Percentiles rank a stretch among this genome's conserved stretches.
Evolutionary conservation across 2,329 filamentous ascomycete genomes (phyloP).

Genomic region (Bisporella sp.): DNA sequence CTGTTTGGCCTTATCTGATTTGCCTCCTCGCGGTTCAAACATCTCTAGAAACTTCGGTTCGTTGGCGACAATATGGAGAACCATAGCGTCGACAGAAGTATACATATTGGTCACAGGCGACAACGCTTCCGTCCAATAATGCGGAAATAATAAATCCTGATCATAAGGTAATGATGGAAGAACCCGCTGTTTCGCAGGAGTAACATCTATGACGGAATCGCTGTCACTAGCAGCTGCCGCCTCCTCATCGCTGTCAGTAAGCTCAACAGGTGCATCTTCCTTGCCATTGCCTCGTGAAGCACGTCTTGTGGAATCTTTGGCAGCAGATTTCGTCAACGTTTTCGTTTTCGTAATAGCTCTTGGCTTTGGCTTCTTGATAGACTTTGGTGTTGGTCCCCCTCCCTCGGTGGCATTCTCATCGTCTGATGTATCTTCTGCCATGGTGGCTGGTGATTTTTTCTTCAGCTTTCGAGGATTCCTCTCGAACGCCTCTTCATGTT

Average conservation of each 20-base stretch:
- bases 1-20: slow-evolving; percentile 81
- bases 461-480: slow-evolving; percentile 20
- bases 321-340: slow-evolving; percentile 4
- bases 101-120: slow-evolving; percentile 76
- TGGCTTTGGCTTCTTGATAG: neutral
- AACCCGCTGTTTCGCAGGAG: slow-evolving; percentile 13
- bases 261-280: slow-evolving; percentile 32
- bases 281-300: slow-evolving; percentile 19
- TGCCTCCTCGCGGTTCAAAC: slow-evolving; percentile 76
- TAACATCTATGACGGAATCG: slow-evolving; percentile 51
- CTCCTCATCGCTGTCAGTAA: slow-evolving; percentile 42
- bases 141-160: slow-evolving; percentile 71
- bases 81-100: slow-evolving; percentile 69
- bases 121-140: slow-evolving; percentile 89
- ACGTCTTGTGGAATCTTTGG: slow-evolving; percentile 10
- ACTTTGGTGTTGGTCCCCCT: slow-evolving; percentile 2
- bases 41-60: slow-evolving; percentile 65
- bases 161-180: slow-evolving; percentile 51
- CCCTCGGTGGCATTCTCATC: slow-evolving; percentile 33
- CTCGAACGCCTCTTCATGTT: slow-evolving; percentile 67
- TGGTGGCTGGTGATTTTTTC: slow-evolving; percentile 16
- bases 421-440: slow-evolving; percentile 32
- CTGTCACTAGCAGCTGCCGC: slow-evolving; percentile 44
- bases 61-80: slow-evolving; percentile 59
- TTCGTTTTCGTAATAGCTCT: neutral